Percentiles rank a stretch among this genome's conserved stretches.
These are phyloP conservation scores for Begonia peltatifolia DNA, from an alignment of 306 rosid genomes.

Conservation along the genomic window DNA sequence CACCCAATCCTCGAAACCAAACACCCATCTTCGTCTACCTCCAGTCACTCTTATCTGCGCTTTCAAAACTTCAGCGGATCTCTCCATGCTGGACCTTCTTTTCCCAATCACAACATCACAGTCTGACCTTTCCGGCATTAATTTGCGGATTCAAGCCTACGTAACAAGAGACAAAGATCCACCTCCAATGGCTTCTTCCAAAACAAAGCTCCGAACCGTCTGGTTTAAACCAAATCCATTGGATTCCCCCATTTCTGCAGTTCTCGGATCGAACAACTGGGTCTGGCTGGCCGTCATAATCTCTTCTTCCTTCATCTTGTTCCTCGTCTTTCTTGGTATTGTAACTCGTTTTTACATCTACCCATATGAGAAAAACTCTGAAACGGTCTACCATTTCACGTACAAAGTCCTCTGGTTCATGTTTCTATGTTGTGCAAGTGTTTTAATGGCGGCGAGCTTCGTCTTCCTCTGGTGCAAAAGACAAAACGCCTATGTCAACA, in stretches of 20 bases:
- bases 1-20: slow-evolving; percentile 19
- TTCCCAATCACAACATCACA: slow-evolving; percentile 13
- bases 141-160: slow-evolving; percentile 21
- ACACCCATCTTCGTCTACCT: slow-evolving; percentile 9
- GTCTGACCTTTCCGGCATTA: slow-evolving; percentile 1
- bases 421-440: slow-evolving; percentile 17
- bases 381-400: slow-evolving; percentile 14
- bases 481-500: slow-evolving; percentile 5
- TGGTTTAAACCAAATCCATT: slow-evolving; percentile 15
- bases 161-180: slow-evolving; percentile 19
- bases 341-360: slow-evolving; percentile 22
- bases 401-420: slow-evolving; percentile 21
- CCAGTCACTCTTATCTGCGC: slow-evolving; percentile 24
- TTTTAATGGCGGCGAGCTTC: slow-evolving; percentile 17
- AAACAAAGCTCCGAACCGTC: slow-evolving; percentile 9
- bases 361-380: slow-evolving; percentile 13
- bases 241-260: slow-evolving; percentile 15
- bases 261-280: slow-evolving; percentile 23
- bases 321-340: slow-evolving; percentile 18
- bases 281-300: slow-evolving; percentile 21
- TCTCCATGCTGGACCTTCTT: slow-evolving; percentile 21
- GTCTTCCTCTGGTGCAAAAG: slow-evolving; percentile 21
- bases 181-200: neutral
- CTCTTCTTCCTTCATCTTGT: slow-evolving; percentile 20
- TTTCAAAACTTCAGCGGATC: slow-evolving; percentile 25